Evolutionary conservation across 495 filamentous ascomycete species (phyloP).

Genomic region (Chaetomium tenue): DNA sequence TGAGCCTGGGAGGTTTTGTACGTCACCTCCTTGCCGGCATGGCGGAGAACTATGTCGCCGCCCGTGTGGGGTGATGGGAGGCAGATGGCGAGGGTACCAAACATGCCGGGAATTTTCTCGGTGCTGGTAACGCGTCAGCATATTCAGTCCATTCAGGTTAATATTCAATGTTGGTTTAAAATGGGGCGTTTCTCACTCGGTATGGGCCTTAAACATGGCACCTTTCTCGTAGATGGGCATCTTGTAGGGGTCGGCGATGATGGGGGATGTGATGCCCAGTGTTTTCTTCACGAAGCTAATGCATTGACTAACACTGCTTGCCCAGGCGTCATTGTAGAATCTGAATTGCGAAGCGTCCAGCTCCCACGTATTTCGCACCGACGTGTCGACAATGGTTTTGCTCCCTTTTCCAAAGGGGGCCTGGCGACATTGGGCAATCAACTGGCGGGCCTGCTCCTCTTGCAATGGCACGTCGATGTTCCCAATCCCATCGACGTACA

Average conservation of each 20-base stretch:
- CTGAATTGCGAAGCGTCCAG: slow-evolving; percentile 47
- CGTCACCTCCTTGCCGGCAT: slow-evolving; percentile 36
- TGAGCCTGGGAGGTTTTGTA: slow-evolving; percentile 43
- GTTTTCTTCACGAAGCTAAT: slow-evolving; percentile 24
- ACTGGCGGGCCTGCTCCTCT: slow-evolving; percentile 39
- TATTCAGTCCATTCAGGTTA: not conserved
- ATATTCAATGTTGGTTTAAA: not conserved
- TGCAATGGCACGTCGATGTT: slow-evolving; percentile 45
- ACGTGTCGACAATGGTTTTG: slow-evolving; percentile 48
- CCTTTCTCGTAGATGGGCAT: slow-evolving; percentile 57
- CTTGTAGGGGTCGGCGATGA: slow-evolving; percentile 53
- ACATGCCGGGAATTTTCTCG: slow-evolving; percentile 56
- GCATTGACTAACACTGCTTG: slow-evolving; percentile 27
- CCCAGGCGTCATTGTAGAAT: slow-evolving; percentile 43
- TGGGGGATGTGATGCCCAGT: slow-evolving; percentile 37
- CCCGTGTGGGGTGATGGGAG: slow-evolving; percentile 55
- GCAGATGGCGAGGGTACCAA: slow-evolving; percentile 32
- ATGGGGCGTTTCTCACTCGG: slow-evolving; percentile 44
- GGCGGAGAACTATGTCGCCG: slow-evolving; percentile 49
- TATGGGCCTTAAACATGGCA: slow-evolving; percentile 53
- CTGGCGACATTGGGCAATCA: slow-evolving; percentile 44
- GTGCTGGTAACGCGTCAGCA: slow-evolving; percentile 28
- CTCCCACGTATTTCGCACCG: slow-evolving; percentile 54
- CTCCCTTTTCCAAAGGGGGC: slow-evolving; percentile 48
- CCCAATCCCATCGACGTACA: slow-evolving; percentile 39